Evolutionary conservation across 306 rosid genomes (phyloP), one percentile per base, ranked within the genome.

Genomic region (Purshia tridentata): DNA sequence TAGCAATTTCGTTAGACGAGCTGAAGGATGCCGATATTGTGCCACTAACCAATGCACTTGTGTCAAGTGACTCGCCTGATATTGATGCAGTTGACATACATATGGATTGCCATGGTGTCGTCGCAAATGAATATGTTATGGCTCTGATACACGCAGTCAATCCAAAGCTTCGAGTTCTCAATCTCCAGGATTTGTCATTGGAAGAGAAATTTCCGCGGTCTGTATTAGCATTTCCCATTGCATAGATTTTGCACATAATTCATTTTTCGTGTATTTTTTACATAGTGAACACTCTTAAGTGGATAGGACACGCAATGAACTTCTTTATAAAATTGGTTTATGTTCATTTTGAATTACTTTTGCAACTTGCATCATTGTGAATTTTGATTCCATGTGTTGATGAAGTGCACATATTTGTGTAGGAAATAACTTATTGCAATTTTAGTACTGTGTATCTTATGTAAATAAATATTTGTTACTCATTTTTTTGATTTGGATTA

Each of bases 91-190:
- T 90, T 78, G 93, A 90, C 78, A 66, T 88, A 65, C 76, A 79
- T 58, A 79, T 74, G 69, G 86, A 82, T 81, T 74, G 86, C 54
- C 53, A 84, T 56, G 73, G 85, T 80, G 82, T 47, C 75, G 69
- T 86, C 74, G 83, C 67, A 50, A 89, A 80, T 74, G 90, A 85
- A 71, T 67, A 52, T 82, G 84, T 87, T 78, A 68, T 83, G 72
- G 80, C 84, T 51, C 78, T 90, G 86, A 84, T 88, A 83, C 84
- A 76, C 72, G 88, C 86, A 64, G 56, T 90, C 39, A 79, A 80
- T 70, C 84, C 63, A 76, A 90, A 90, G 87, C 93, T 90, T 80
- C 96, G 85, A 72, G 84, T 76, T 76, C 87, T 90, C 16, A 84
- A 88, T 81, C 87, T 88, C 64, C 88, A 62, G 44, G 90, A 86